Evolutionary conservation across 2,329 filamentous ascomycete genomes (phyloP).

Genomic region (Botrytis porri): DNA sequence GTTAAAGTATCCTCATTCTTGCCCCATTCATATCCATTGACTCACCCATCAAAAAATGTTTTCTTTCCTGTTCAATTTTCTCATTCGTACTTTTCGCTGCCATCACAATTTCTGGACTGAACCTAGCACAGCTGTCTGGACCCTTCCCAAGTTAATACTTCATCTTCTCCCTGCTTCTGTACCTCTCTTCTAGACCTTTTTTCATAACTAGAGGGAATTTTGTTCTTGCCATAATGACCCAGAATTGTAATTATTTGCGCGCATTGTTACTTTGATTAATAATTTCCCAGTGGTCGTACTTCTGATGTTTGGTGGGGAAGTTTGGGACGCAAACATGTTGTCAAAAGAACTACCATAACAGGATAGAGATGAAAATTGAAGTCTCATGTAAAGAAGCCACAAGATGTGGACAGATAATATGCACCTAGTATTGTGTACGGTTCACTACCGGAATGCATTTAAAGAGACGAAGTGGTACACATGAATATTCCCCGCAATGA

Average conservation of each 20-base stretch:
- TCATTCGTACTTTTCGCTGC: neutral
- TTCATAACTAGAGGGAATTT: accelerated
- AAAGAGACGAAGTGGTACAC: neutral
- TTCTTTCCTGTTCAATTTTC: neutral
- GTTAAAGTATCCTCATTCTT: neutral
- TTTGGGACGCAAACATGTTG: neutral
- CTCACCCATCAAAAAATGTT: neutral
- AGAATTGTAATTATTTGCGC: neutral
- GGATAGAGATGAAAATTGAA: neutral
- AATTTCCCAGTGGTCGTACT: neutral
- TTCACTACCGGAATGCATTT: neutral
- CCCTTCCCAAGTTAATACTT: neutral
- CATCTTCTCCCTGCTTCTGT: neutral
- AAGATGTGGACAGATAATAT: neutral
- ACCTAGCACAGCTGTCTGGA: neutral
- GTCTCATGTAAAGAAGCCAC: neutral
- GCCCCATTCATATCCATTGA: neutral
- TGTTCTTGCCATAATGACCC: neutral
- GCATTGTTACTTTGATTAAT: neutral
- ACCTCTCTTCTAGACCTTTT: neutral
- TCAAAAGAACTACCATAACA: neutral
- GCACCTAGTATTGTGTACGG: neutral
- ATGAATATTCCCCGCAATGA: neutral
- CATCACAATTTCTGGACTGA: neutral
- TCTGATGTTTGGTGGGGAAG: accelerated